Evolutionary conservation across 495 filamentous ascomycete genomes (phyloP), one percentile per base, ranked within the genome.

Genomic region (Clavariopsis aquatica): DNA sequence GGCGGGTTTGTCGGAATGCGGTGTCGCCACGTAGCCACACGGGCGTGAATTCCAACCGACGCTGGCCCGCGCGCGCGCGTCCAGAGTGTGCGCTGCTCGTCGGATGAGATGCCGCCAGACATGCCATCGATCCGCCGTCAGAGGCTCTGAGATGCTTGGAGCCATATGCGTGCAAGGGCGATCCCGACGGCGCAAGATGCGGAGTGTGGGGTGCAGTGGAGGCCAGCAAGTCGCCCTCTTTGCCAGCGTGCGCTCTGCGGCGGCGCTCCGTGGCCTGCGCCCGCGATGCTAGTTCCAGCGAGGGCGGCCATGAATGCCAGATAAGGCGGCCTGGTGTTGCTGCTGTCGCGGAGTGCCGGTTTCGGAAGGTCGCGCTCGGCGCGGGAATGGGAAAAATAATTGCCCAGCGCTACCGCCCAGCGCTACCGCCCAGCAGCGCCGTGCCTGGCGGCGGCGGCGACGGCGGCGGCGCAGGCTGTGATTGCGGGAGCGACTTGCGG

Each of bases 151-250:
- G 17, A 28, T 19, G 38, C 38, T 31, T 53, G 51, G 27, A 31
- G 24, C 24, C 10, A 12, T 15, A 28, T 31, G 57, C 57, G 47
- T 31, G 57, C 57, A 60, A 38, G 57, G 57, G 45, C 57, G 57
- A 60, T 60, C 57, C 23, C 22, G 38, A 20, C 57, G 23, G 26
- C 57, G 41, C 57, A 61, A 58, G 59, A 68, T 64, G 65, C 55
- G 49, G 65, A 54, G 56, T 68, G 60, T 60, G 65, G 65, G 65
- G 65, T 68, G 55, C 65, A 62, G 55, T 20, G n/a, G n/a, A n/a
- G n/a, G n/a, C n/a, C n/a, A n/a, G n/a, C n/a, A n/a, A 5, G 27
- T 28, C 45, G 43, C 31, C 31, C 38, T 17, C n/a, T 41, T 34
- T 26, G 34, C 24, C 46, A 36, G 51, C 26, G 47, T 9, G n/a